Conservation (phyloP, 2,329 filamentous ascomycete species). For the Aureobasidium musti region DNA sequence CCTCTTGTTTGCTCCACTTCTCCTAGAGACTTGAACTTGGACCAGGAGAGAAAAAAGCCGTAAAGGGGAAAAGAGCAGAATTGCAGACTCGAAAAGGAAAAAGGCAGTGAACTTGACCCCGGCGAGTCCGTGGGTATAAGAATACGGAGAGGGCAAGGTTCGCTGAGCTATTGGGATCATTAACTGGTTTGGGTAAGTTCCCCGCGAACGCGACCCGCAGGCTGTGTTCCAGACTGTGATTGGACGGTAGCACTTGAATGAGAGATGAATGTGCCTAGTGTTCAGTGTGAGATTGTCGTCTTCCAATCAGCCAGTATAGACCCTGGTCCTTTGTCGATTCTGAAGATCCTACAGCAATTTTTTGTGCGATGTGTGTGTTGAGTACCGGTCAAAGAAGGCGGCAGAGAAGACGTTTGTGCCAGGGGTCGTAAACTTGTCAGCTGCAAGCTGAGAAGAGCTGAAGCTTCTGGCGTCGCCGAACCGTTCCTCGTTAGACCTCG, state of each 20-base stretch:
- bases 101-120: conserved; percentile 23
- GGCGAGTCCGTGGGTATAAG: conserved; percentile 28
- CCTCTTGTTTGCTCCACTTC: conserved; percentile 22
- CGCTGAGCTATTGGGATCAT: conserved; percentile 21
- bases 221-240: conserved; percentile 11
- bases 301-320: not conserved
- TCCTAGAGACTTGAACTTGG: not conserved
- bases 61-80: conserved; percentile 27
- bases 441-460: not conserved
- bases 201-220: not conserved
- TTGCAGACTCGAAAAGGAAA: conserved; percentile 27
- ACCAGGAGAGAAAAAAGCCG: conserved; percentile 4
- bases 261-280: conserved; percentile 1
- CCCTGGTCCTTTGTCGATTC: not conserved
- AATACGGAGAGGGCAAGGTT: conserved; percentile 4
- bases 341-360: not conserved
- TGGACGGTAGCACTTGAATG: not conserved
- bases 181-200: conserved; percentile 11
- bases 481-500: conserved; percentile 1
- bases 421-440: not conserved
- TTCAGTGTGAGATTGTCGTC: conserved; percentile 4
- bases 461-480: not conserved
- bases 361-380: not conserved
- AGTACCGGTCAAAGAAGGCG: conserved; percentile 11
- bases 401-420: conserved; percentile 6